Evolutionary conservation across 192 early-diverging fungal genomes (phyloP), one percentile per base, ranked within the genome.

Genomic region (Umbelopsis ramanniana): DNA sequence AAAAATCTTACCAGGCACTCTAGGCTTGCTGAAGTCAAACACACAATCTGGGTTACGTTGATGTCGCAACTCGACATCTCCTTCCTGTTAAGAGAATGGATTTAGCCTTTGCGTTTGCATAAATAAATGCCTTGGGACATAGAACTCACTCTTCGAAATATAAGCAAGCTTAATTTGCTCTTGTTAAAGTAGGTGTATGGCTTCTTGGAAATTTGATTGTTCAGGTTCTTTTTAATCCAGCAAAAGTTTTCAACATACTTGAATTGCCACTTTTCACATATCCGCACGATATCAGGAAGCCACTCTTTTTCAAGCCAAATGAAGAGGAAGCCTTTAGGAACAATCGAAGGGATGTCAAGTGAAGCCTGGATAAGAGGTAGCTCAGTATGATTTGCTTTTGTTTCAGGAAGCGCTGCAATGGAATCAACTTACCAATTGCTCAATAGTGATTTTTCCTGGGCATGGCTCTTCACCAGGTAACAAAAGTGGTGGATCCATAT

Each of bases 171-270:
- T 43, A 94, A 83, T 69, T 98, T 98, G 38, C 90, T 92, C 79
- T 93, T 93, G 72, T 89, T 85, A 71, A 98, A 97, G 75, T 93
- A 96, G 24, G 74, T 80, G 29, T 87, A 92, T 24, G 86, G 79
- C 35, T 89, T 80, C 23, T 82, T 72, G 14, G 83, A 89, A 72
- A 98, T 94, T 53, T 86, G 85, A 79, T 98, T 97, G 78, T 95
- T 94, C 46, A 88, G 76, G 55, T 87, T 80, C 57, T 91, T 84
- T 69, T 95, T 95, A 74, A 97, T 93, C 96, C 96, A 98, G 77
- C 92, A 93, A 84, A 98, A 96, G 84, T 97, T 98, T 75, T 97
- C 96, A 0, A 97, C 94, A 75, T 98, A 98, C 53, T 93, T 92
- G 83, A 96, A 93, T 2, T 90, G 88, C 95, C 96, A 96, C 40